Percentiles rank a stretch among this genome's conserved stretches.
These are phyloP conservation scores for Exophiala sp. DNA, from an alignment of 2,329 filamentous ascomycete species.

Conservation along the genomic window DNA sequence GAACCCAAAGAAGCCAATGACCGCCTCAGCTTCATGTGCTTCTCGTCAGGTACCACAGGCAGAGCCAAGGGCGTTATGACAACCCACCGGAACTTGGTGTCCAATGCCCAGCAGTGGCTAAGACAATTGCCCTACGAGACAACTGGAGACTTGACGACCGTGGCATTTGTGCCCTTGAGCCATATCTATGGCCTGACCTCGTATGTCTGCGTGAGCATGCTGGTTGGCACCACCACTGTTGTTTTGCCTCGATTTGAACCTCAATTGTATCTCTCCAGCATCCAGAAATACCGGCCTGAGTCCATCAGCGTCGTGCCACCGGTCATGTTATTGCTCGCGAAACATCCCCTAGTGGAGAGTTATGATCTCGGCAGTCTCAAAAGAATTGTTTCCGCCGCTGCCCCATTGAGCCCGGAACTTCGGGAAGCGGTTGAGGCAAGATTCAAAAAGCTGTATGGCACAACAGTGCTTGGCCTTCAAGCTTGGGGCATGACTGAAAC, in stretches of 20 bases:
- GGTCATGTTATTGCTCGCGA: constrained; percentile 67
- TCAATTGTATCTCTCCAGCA: constrained; percentile 59
- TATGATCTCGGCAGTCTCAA: constrained; percentile 64
- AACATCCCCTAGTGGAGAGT: constrained; percentile 58
- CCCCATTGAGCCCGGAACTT: constrained; percentile 56
- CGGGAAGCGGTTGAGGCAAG: constrained; percentile 47
- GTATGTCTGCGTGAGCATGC: constrained; percentile 56
- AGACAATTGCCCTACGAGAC: constrained; percentile 38
- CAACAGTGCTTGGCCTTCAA: constrained; percentile 41
- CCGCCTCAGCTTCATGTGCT: constrained; percentile 61
- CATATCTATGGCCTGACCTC: constrained; percentile 68
- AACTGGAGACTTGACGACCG: constrained; percentile 40
- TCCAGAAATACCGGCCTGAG: constrained; percentile 64
- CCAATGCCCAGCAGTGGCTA: constrained; percentile 46
- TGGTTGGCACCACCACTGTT: constrained; percentile 59
- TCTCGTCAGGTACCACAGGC: constrained; percentile 68
- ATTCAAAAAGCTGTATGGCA: constrained; percentile 47
- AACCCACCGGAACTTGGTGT: constrained; percentile 66
- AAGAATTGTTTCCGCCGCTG: constrained; percentile 58
- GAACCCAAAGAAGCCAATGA: constrained; percentile 42
- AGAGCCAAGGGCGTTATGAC: constrained; percentile 79
- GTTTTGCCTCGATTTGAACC: constrained; percentile 76
- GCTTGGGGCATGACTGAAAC: constrained; percentile 83
- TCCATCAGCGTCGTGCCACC: constrained; percentile 64
- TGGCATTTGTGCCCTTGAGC: constrained; percentile 66